phyloP scores from a whole-genome alignment of 441 rosid genomes.

The Manihot esculenta region DNA sequence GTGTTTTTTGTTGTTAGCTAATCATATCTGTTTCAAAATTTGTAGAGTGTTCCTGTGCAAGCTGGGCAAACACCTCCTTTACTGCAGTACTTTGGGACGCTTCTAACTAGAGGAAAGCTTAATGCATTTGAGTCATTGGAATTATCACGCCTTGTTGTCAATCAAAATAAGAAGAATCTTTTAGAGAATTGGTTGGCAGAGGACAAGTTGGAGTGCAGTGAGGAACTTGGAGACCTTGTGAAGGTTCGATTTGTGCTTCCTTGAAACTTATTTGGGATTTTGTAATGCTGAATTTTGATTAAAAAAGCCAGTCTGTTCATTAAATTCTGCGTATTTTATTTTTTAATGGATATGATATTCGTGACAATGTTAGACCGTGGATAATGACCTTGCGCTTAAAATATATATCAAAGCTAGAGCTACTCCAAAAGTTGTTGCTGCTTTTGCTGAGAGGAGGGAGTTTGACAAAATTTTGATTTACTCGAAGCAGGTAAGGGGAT shows the following conservation, averaged over 20 bases:
- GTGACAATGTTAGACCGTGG: slow-evolving; percentile 69
- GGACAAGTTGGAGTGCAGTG: slow-evolving; percentile 98
- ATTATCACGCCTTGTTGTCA: slow-evolving; percentile 96
- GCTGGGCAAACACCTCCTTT: slow-evolving; percentile 99
- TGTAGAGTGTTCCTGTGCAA: slow-evolving; percentile 99
- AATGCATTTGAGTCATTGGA: slow-evolving; percentile 98
- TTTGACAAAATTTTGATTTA: slow-evolving; percentile 97
- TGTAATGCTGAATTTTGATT: too few species aligned
- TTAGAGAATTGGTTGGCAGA: slow-evolving; percentile 99
- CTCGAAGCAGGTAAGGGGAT: slow-evolving; percentile 83
- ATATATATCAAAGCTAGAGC: slow-evolving; percentile 98
- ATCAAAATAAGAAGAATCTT: slow-evolving; percentile 98
- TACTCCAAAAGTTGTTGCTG: slow-evolving; percentile 99
- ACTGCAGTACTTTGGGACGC: slow-evolving; percentile 98
- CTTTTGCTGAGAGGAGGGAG: slow-evolving; percentile 99
- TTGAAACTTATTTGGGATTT: background rate
- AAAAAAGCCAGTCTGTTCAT: background rate
- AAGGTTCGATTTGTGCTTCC: slow-evolving; percentile 52
- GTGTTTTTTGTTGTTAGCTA: background rate
- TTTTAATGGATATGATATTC: slow-evolving; percentile 1
- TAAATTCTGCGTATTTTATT: too few species aligned
- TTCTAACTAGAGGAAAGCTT: slow-evolving; percentile 94
- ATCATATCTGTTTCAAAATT: slow-evolving; percentile 8
- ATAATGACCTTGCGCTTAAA: slow-evolving; percentile 97
- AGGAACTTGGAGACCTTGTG: slow-evolving; percentile 99